phyloP scores from a whole-genome alignment of 345 rosid species.

The Hibiscus tridactylites region DNA sequence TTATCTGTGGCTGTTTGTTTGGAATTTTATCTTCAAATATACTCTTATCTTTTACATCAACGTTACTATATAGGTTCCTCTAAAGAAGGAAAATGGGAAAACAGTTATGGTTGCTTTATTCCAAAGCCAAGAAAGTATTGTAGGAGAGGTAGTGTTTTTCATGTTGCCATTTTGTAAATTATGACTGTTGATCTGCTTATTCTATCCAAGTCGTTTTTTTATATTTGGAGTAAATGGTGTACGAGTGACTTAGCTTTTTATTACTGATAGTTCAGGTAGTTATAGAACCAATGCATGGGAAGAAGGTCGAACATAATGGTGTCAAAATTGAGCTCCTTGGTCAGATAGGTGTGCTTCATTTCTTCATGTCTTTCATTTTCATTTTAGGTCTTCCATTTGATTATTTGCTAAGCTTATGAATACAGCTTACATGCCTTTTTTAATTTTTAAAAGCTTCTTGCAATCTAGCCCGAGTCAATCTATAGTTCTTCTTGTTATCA shows the following conservation, averaged over 20 bases:
- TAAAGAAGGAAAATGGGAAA: conserved; percentile 52
- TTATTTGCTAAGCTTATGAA: no score
- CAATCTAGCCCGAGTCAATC: no score
- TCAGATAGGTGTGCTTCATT: conserved; percentile 44
- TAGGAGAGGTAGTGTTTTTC: conserved; percentile 34
- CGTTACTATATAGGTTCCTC: conserved; percentile 27
- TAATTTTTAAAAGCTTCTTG: no score
- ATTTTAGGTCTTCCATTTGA: no score
- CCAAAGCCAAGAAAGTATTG: conserved; percentile 46
- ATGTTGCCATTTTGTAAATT: not conserved
- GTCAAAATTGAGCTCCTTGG: conserved; percentile 70
- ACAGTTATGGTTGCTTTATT: conserved; percentile 43
- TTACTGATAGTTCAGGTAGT: conserved; percentile 16
- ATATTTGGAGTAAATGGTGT: not conserved
- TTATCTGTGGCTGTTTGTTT: not conserved
- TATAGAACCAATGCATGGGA: conserved; percentile 62
- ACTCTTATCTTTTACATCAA: not conserved
- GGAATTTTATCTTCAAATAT: not conserved
- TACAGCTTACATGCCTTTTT: no score
- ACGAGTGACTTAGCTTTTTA: not conserved
- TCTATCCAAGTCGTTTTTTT: not conserved
- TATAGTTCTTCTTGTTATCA: no score
- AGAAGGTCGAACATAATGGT: conserved; percentile 68
- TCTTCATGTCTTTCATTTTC: no score
- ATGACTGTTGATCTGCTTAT: not conserved